Conservation (phyloP, 176 grass and related monocot genomes). For the Carex cristatella region DNA sequence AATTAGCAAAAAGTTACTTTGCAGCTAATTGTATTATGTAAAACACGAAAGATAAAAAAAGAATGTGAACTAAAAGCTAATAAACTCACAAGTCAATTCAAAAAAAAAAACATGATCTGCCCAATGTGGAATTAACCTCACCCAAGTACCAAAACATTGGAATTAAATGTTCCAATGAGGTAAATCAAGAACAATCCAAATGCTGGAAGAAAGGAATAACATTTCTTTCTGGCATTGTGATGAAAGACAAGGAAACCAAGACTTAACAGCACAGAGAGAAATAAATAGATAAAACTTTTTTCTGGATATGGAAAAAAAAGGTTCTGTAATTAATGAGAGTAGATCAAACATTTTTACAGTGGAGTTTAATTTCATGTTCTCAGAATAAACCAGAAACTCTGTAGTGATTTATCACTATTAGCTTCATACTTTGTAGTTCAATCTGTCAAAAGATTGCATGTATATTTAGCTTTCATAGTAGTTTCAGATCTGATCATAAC, state of each 20-base stretch:
- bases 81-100: background rate
- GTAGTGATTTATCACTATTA: no score
- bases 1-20: background rate
- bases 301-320: no score
- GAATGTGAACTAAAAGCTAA: background rate
- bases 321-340: no score
- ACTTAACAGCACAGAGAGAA: no score
- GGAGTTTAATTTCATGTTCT: no score
- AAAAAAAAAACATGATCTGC: background rate
- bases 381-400: no score
- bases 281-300: no score
- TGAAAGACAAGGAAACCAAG: no score
- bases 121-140: no score
- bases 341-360: no score
- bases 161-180: no score
- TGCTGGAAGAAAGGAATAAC: background rate
- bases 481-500: background rate
- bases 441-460: background rate
- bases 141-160: no score
- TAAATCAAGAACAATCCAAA: background rate
- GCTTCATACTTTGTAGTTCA: background rate
- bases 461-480: background rate
- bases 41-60: background rate
- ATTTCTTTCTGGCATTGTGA: background rate
- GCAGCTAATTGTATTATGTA: background rate